Conservation (phyloP, 2,329 filamentous ascomycete species). For the Alternaria postmessia region DNA sequence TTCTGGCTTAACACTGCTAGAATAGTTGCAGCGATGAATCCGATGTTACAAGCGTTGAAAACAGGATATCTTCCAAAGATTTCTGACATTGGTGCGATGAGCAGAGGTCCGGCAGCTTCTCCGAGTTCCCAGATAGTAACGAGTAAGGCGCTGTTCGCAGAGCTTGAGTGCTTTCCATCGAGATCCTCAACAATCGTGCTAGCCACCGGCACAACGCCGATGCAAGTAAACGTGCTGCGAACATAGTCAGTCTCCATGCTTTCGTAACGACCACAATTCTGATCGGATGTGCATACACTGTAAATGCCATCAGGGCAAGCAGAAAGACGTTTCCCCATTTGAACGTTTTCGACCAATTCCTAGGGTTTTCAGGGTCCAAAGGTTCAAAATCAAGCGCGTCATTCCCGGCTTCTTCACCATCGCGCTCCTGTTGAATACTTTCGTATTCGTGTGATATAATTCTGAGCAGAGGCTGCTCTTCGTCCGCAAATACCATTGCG, state of each 20-base stretch:
- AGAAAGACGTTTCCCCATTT: slow-evolving; percentile 46
- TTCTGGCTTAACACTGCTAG: slow-evolving; percentile 51
- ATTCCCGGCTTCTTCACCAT: slow-evolving; percentile 23
- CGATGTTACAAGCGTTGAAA: slow-evolving; percentile 49
- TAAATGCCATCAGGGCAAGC: slow-evolving; percentile 46
- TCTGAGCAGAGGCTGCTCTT: slow-evolving; percentile 43
- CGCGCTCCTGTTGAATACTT: slow-evolving; percentile 21
- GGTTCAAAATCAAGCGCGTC: slow-evolving; percentile 39
- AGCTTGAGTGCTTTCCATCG: slow-evolving; percentile 31
- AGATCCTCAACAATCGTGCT: slow-evolving; percentile 44
- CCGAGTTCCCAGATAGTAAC: slow-evolving; percentile 50
- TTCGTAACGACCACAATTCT: neutral
- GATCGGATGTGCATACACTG: slow-evolving; percentile 35
- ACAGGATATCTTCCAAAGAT: slow-evolving; percentile 44
- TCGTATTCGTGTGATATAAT: slow-evolving; percentile 29
- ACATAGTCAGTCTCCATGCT: neutral
- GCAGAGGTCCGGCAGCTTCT: slow-evolving; percentile 46
- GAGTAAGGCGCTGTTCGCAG: slow-evolving; percentile 40
- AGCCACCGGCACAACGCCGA: slow-evolving; percentile 48
- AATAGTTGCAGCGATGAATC: slow-evolving; percentile 56
- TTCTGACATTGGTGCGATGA: slow-evolving; percentile 48
- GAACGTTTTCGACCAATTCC: slow-evolving; percentile 41
- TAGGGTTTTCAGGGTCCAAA: slow-evolving; percentile 41
- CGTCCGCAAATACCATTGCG: slow-evolving; percentile 33
- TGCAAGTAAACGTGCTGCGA: slow-evolving; percentile 49